Evolutionary conservation across 441 rosid genomes (phyloP).

Genomic region (Aleurites moluccanus): DNA sequence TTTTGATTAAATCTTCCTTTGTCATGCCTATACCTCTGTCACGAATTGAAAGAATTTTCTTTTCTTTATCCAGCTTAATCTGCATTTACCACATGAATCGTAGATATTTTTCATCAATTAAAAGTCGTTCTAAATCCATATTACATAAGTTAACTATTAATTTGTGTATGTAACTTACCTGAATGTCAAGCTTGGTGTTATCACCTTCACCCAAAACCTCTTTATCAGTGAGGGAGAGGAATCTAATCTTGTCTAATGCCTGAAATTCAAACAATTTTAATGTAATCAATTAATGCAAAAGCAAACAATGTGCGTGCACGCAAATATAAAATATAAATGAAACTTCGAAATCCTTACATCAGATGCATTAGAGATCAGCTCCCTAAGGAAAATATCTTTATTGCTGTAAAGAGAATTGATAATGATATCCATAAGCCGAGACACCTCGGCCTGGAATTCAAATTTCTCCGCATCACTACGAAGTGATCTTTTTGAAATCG

Average conservation of each 20-base stretch:
- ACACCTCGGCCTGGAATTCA: slow-evolving; percentile 96
- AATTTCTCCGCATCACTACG: slow-evolving; percentile 87
- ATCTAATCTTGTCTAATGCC: slow-evolving; percentile 94
- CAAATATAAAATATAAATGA: neutral
- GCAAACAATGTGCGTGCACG: neutral
- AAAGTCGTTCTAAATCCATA: neutral
- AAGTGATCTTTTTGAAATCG: slow-evolving; percentile 81
- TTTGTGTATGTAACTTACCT: slow-evolving; percentile 45
- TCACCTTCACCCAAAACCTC: slow-evolving; percentile 97
- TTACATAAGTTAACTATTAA: neutral
- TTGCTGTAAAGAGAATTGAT: slow-evolving; percentile 97
- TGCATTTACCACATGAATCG: slow-evolving; percentile 29
- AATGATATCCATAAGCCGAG: slow-evolving; percentile 93
- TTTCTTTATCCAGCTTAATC: slow-evolving; percentile 89
- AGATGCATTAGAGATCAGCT: slow-evolving; percentile 95
- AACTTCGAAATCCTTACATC: slow-evolving; percentile 53
- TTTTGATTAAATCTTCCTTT: slow-evolving; percentile 87
- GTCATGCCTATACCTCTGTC: slow-evolving; percentile 98
- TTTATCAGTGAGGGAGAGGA: slow-evolving; percentile 89
- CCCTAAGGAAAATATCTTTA: slow-evolving; percentile 94
- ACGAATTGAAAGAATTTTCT: slow-evolving; percentile 77
- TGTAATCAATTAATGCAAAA: neutral
- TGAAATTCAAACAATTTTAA: slow-evolving; percentile 25
- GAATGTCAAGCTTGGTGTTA: slow-evolving; percentile 83
- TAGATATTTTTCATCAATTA: neutral